Percentiles rank a stretch among this genome's conserved stretches.
These are phyloP conservation scores for Adansonia digitata DNA, from an alignment of 345 rosid species.

Conservation along the genomic window DNA sequence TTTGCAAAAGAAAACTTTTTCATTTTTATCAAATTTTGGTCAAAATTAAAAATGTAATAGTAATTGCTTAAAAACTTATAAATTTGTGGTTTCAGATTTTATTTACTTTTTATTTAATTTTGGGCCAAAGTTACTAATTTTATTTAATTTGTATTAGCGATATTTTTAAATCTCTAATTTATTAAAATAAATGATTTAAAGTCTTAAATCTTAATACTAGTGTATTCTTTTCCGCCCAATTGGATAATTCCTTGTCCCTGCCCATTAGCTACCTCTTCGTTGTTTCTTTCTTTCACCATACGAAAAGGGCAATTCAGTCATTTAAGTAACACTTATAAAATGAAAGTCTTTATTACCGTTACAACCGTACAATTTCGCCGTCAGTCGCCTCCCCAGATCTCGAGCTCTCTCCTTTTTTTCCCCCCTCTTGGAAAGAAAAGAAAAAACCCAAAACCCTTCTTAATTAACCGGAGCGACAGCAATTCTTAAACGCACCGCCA, in stretches of 20 bases:
- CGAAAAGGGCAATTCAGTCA: not conserved
- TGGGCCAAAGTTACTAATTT: too few relatives aligned
- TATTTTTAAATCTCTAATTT: not conserved
- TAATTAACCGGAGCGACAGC: not conserved
- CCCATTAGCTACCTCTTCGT: not conserved
- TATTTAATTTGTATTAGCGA: too few relatives aligned
- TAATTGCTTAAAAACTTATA: too few relatives aligned
- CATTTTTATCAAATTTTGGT: too few relatives aligned
- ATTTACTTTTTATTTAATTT: too few relatives aligned
- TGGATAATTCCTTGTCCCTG: not conserved
- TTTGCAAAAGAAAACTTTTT: too few relatives aligned
- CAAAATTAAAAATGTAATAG: too few relatives aligned
- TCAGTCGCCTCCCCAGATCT: not conserved
- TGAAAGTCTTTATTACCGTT: not conserved
- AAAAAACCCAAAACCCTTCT: not conserved
- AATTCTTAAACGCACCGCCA: slow-evolving; percentile 19
- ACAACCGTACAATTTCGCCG: not conserved
- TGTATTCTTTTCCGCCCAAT: not conserved
- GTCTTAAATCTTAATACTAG: not conserved
- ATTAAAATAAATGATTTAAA: not conserved
- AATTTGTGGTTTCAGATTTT: too few relatives aligned
- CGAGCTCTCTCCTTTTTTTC: not conserved
- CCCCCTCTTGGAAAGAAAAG: not conserved
- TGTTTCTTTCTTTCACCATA: not conserved
- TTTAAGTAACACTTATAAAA: not conserved